Evolutionary conservation across 345 rosid genomes (phyloP).

Genomic region (Pugionium cornutum): DNA sequence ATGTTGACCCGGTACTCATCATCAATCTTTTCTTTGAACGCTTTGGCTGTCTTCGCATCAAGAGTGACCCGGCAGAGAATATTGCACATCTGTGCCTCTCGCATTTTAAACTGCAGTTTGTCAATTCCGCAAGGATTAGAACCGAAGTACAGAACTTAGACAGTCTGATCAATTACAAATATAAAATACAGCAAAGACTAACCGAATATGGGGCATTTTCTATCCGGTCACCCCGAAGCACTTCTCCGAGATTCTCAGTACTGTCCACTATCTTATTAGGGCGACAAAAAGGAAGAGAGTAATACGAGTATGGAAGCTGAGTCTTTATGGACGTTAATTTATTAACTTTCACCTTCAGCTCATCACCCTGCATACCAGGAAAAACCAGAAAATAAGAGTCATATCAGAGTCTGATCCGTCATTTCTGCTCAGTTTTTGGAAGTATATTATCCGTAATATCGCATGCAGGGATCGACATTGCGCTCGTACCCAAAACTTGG

Average conservation of each 20-base stretch:
- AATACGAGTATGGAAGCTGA: slow-evolving; percentile 91
- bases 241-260: slow-evolving; percentile 99
- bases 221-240: slow-evolving; percentile 97
- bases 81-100: slow-evolving; percentile 87
- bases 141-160: background rate
- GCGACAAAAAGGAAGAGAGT: slow-evolving; percentile 72
- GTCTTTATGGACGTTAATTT: slow-evolving; percentile 91
- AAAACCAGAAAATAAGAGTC: background rate
- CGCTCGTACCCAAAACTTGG: background rate
- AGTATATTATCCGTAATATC: background rate
- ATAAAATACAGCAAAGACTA: slow-evolving; percentile 12
- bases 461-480: slow-evolving; percentile 15
- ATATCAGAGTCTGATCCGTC: background rate
- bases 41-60: slow-evolving; percentile 69
- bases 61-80: slow-evolving; percentile 58
- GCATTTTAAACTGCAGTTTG: slow-evolving; percentile 81
- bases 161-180: background rate
- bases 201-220: slow-evolving; percentile 92
- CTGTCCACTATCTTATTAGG: slow-evolving; percentile 87
- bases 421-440: background rate
- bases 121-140: slow-evolving; percentile 22
- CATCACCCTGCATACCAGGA: slow-evolving; percentile 60
- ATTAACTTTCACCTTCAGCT: slow-evolving; percentile 85
- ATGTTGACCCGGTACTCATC: slow-evolving; percentile 86
- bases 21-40: slow-evolving; percentile 71